Conservation (phyloP, 306 rosid species). For the Echinosophora koreensis region DNA sequence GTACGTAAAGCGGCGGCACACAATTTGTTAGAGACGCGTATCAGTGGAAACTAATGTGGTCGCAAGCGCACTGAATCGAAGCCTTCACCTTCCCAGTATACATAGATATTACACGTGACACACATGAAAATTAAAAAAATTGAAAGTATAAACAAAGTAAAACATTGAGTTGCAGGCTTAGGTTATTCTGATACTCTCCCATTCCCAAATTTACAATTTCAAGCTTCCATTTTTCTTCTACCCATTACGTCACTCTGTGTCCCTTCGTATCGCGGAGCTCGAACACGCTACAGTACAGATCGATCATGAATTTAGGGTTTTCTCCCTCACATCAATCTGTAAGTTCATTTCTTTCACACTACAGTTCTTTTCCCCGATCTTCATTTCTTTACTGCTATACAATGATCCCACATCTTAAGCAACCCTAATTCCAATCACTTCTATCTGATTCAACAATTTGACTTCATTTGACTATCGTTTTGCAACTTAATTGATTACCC, state of each 20-base stretch:
- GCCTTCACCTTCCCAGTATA: conserved; percentile 21
- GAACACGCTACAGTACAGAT: neutral
- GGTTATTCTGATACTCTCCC: neutral
- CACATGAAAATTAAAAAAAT: neutral
- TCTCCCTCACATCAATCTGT: conserved; percentile 49
- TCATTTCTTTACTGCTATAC: neutral
- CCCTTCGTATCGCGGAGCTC: neutral
- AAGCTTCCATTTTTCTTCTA: too few species aligned
- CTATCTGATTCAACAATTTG: neutral
- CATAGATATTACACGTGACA: too few species aligned
- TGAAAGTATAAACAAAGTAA: neutral
- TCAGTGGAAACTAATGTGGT: neutral
- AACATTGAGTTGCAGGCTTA: neutral
- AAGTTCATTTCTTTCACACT: neutral
- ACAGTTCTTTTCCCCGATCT: conserved; percentile 10
- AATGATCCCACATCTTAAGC: neutral
- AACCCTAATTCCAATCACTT: conserved; percentile 37
- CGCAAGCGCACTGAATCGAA: conserved; percentile 26
- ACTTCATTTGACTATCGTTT: conserved; percentile 3
- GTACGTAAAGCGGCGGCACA: neutral
- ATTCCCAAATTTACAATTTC: too few species aligned
- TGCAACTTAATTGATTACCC: neutral
- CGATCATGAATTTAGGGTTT: conserved; percentile 65
- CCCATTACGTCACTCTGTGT: too few species aligned
- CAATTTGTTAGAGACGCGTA: too few species aligned